These are phyloP conservation scores for Vanilla planifolia DNA, from an alignment of 106 monocot species.

Conservation along the genomic window DNA sequence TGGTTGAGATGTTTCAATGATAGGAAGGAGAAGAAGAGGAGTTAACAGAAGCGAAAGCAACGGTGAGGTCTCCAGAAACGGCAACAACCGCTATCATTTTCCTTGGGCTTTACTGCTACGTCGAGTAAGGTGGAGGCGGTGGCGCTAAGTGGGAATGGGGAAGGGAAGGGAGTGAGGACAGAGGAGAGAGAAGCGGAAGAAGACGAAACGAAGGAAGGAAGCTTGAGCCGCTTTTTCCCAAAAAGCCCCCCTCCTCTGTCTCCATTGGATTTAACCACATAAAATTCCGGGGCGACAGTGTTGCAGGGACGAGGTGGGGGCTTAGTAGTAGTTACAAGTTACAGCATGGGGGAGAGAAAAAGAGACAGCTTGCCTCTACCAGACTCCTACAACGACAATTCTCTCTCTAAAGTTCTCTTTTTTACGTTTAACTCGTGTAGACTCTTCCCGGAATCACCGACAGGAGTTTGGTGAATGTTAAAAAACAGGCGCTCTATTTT, in stretches of 20 bases:
- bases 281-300: slow-evolving; percentile 2
- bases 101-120: slow-evolving; percentile 26
- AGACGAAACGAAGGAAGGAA: neutral
- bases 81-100: slow-evolving; percentile 40
- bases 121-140: neutral
- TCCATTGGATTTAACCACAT: slow-evolving; percentile 3
- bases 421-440: no score
- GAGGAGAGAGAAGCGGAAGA: neutral
- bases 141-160: neutral
- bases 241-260: slow-evolving; percentile 5
- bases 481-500: no score
- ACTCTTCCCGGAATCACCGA: no score
- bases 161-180: slow-evolving; percentile 8
- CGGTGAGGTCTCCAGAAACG: slow-evolving; percentile 7
- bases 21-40: slow-evolving; percentile 5
- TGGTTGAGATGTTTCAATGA: slow-evolving; percentile 10
- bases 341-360: neutral
- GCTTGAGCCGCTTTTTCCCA: slow-evolving; percentile 19
- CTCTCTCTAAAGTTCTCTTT: no score
- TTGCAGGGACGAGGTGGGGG: slow-evolving; percentile 2
- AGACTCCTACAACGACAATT: no score
- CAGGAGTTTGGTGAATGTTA: no score
- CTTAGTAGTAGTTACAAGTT: neutral
- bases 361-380: no score
- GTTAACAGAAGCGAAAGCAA: slow-evolving; percentile 3